Evolutionary conservation across 2,329 filamentous ascomycete genomes (phyloP).

Genomic region (Parastagonospora nodorum): DNA sequence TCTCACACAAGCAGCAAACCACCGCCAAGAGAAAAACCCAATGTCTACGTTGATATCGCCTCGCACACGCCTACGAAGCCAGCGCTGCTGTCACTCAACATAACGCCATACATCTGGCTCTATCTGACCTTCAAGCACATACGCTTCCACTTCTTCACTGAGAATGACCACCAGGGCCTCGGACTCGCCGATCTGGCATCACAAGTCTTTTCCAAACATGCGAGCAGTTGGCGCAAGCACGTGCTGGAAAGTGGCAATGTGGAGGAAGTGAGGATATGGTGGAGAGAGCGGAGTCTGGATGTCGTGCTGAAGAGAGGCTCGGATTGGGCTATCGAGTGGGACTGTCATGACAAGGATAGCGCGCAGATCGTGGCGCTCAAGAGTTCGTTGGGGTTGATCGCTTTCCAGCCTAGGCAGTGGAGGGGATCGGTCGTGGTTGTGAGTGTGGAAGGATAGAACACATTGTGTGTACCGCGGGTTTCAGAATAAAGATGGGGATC

Average conservation of each 20-base stretch:
- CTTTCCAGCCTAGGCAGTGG: not conserved
- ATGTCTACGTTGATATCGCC: not conserved
- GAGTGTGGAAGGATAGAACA: not conserved
- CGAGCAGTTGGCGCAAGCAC: not conserved
- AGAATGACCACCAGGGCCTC: not conserved
- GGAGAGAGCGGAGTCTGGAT: constrained; percentile 1
- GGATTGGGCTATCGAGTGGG: not conserved
- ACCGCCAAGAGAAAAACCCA: not conserved
- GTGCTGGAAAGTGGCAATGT: not conserved
- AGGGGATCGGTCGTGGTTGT: not conserved
- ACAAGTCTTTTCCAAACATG: not conserved
- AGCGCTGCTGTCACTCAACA: not conserved
- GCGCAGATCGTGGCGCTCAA: not conserved
- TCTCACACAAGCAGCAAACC: not conserved
- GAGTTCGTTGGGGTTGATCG: not conserved
- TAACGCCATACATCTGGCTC: not conserved
- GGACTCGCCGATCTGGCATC: not conserved
- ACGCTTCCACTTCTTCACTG: not conserved
- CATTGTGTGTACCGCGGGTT: no score
- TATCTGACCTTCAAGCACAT: not conserved
- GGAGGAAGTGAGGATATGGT: not conserved
- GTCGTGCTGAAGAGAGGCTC: not conserved
- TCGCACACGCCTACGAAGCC: not conserved
- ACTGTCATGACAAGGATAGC: not conserved
- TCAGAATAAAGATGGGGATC: no score